Conservation (phyloP, 1,284 basidiomycete genomes). For the Gomphus bonarii region DNA sequence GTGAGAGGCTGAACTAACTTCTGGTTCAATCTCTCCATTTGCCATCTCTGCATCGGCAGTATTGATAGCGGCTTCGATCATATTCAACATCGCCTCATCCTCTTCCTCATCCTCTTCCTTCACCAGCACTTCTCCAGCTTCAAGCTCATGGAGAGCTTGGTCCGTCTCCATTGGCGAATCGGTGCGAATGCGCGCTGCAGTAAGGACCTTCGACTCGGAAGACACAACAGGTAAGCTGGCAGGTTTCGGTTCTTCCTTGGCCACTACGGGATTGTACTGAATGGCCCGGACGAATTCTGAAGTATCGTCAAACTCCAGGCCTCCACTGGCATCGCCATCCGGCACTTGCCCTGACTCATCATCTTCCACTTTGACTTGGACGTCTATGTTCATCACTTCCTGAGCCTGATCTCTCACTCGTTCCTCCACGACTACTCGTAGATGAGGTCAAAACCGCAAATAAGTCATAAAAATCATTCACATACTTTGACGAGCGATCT, state of each 20-base stretch:
- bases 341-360: slow-evolving; percentile 25
- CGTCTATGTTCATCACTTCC: slow-evolving; percentile 28
- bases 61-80: slow-evolving; percentile 58
- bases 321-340: slow-evolving; percentile 38
- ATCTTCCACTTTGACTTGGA: slow-evolving; percentile 49
- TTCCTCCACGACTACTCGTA: slow-evolving; percentile 52
- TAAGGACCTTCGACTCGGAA: slow-evolving; percentile 27
- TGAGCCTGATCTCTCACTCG: slow-evolving; percentile 36
- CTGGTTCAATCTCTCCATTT: slow-evolving; percentile 21
- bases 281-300: slow-evolving; percentile 95
- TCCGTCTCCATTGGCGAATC: slow-evolving; percentile 47
- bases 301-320: slow-evolving; percentile 91
- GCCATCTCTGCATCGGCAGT: slow-evolving; percentile 43
- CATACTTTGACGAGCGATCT: slow-evolving; percentile 70
- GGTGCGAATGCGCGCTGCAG: slow-evolving; percentile 26
- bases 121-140: slow-evolving; percentile 66
- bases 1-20: slow-evolving; percentile 21
- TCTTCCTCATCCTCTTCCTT: slow-evolving; percentile 59
- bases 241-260: slow-evolving; percentile 43
- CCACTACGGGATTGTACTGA: slow-evolving; percentile 44
- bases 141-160: slow-evolving; percentile 60
- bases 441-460: slow-evolving; percentile 13
- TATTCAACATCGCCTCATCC: slow-evolving; percentile 54
- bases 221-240: slow-evolving; percentile 24
- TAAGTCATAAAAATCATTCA: neutral